phyloP scores from a whole-genome alignment of 179 eudicot genomes.

The Monotropa hypopitys region DNA sequence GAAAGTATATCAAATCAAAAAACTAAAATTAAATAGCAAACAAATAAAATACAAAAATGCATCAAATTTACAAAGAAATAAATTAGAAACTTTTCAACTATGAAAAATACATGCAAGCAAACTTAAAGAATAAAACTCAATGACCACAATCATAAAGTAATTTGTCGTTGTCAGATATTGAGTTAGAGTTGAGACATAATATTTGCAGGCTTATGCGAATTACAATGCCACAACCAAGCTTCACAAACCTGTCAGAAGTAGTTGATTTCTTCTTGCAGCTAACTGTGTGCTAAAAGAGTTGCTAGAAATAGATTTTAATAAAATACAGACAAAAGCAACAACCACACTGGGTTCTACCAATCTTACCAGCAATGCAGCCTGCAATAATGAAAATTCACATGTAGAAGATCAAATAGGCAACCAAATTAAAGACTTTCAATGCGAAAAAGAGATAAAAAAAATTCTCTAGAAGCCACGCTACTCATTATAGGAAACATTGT shows the following conservation, averaged over 20 bases:
- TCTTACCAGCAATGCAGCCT: conserved; percentile 67
- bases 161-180: no score
- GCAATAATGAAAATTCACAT: conserved; percentile 17
- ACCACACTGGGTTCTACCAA: conserved; percentile 64
- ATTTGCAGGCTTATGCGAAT: background rate
- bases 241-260: conserved; percentile 41
- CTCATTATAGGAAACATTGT: background rate
- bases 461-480: background rate
- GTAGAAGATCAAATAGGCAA: background rate
- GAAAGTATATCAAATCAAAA: no score
- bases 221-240: conserved; percentile 10
- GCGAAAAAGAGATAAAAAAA: no score
- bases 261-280: conserved; percentile 39
- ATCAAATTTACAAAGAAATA: no score
- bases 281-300: conserved; percentile 46
- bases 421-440: background rate
- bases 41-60: no score
- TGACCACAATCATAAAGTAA: no score
- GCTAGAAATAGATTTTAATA: conserved; percentile 40
- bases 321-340: conserved; percentile 44
- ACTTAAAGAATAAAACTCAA: no score
- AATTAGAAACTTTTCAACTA: no score
- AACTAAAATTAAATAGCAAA: no score
- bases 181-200: conserved; percentile 13
- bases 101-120: no score